Evolutionary conservation across 805 yeast species (phyloP).

Genomic region (Grigorovia yakushimaensis): DNA sequence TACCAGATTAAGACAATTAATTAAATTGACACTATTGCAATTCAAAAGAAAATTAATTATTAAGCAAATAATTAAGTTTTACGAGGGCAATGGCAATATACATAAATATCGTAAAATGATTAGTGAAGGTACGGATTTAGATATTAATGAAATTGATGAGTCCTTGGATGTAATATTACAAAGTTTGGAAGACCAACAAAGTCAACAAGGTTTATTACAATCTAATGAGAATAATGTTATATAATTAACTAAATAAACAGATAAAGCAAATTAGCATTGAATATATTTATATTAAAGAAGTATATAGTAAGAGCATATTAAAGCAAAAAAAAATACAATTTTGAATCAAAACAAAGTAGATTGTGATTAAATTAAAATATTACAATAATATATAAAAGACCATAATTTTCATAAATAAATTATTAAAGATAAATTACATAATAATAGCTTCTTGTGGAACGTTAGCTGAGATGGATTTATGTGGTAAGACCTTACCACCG

Average conservation of each 20-base stretch:
- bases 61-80: slow-evolving; percentile 25
- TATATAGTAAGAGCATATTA: no score
- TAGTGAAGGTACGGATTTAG: slow-evolving; percentile 58
- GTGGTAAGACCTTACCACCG: slow-evolving; percentile 99
- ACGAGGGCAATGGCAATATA: slow-evolving; percentile 41
- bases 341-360: neutral
- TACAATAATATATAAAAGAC: slow-evolving; percentile 2
- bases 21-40: slow-evolving; percentile 36
- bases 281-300: no score
- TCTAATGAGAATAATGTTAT: neutral
- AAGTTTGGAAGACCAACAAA: slow-evolving; percentile 9
- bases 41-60: slow-evolving; percentile 31
- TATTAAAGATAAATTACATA: slow-evolving; percentile 48
- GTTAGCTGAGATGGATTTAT: slow-evolving; percentile 90
- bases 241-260: neutral
- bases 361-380: neutral
- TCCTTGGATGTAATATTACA: slow-evolving; percentile 50
- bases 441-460: slow-evolving; percentile 97
- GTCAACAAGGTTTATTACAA: neutral
- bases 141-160: slow-evolving; percentile 56
- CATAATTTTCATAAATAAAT: neutral
- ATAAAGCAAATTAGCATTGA: no score
- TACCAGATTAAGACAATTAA: neutral
- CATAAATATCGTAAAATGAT: slow-evolving; percentile 60
- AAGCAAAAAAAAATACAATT: no score